Evolutionary conservation across 2,329 filamentous ascomycete genomes (phyloP), one percentile per base, ranked within the genome.

Genomic region (Scolecobasidium constrictum): DNA sequence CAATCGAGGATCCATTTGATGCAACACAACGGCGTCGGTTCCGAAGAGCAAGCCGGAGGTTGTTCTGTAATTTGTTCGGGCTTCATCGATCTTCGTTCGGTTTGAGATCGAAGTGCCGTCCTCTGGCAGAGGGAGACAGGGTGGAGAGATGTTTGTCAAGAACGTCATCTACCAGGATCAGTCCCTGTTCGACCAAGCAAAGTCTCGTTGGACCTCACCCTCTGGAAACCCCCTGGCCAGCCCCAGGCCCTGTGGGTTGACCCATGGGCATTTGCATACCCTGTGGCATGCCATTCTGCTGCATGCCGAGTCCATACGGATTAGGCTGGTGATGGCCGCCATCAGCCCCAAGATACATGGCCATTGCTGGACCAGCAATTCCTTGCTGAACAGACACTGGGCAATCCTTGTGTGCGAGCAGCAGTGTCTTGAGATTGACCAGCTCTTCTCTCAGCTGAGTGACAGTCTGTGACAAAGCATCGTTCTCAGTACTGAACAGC

Each of bases 391-490:
- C 85, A 3, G 87, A 87, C 5, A 96, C 83, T 0, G 90, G 86
- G 52, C 92, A 96, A 59, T 96, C 90, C 59, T 96, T 96, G 64
- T 98, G 92, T 0, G 88, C 88, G 17, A 96, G 72, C 3, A 98
- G 71, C 0, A 96, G 69, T 0, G 88, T 94, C 69, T 95, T 96
- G 34, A 98, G 73, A 49, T 90, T 93, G 38, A 96, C 86, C 46
- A 96, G 85, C 58, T 98, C 92, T 57, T 96, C 90, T 20, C 87
- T 76, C 4, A 96, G 68, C 52, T 85, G 78, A 2, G 82, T 82
- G 46, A 96, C 87, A 49, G 92, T 90, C 3, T 80, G 73, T 15
- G 81, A 85, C 23, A 98, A 72, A 2, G 78, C 78, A 56, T 98
- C 92, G 49, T 96, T 96, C 63, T 98, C 92, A 1, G 74, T 81